Evolutionary conservation across 169 alveolate species (phyloP).

Genomic region (Cyclospora cayetanensis): DNA sequence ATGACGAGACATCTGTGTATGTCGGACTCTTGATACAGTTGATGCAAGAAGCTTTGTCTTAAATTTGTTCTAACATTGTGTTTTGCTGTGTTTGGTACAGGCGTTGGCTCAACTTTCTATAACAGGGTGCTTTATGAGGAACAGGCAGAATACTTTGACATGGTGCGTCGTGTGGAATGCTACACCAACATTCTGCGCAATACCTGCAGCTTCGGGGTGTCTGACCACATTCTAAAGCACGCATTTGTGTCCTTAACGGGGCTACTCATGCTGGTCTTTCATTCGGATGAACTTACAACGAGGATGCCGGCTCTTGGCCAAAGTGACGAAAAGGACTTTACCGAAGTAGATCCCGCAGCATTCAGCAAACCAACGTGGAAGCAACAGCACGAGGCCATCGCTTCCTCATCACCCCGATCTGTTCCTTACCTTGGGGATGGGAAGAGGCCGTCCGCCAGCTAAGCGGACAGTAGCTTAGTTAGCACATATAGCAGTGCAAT

Average conservation of each 20-base stretch:
- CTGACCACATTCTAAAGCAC: slow-evolving; percentile 78
- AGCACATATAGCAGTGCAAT: too few species aligned
- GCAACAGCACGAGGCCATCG: too few species aligned
- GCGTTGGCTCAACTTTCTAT: slow-evolving; percentile 86
- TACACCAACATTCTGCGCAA: slow-evolving; percentile 85
- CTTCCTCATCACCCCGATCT: too few species aligned
- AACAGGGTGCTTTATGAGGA: slow-evolving; percentile 88
- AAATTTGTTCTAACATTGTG: too few species aligned
- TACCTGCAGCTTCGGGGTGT: slow-evolving; percentile 87
- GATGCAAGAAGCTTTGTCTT: too few species aligned
- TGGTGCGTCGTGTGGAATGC: slow-evolving; percentile 90
- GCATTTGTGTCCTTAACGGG: slow-evolving; percentile 79
- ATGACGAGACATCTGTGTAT: too few species aligned
- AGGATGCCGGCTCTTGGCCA: slow-evolving; percentile 70
- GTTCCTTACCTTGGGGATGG: too few species aligned
- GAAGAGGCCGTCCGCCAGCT: too few species aligned
- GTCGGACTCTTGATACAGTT: too few species aligned
- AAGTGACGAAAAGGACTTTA: slow-evolving; percentile 48
- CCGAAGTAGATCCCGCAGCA: slow-evolving; percentile 53
- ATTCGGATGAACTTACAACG: slow-evolving; percentile 68
- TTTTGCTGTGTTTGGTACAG: slow-evolving; percentile 94
- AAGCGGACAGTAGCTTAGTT: too few species aligned
- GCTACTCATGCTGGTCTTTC: slow-evolving; percentile 66
- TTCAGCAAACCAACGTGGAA: slow-evolving; percentile 60
- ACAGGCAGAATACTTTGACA: slow-evolving; percentile 90